Base-by-base conservation (phyloP, 768 basidiomycete genomes). In the Leucocoprinus leucothites region DNA sequence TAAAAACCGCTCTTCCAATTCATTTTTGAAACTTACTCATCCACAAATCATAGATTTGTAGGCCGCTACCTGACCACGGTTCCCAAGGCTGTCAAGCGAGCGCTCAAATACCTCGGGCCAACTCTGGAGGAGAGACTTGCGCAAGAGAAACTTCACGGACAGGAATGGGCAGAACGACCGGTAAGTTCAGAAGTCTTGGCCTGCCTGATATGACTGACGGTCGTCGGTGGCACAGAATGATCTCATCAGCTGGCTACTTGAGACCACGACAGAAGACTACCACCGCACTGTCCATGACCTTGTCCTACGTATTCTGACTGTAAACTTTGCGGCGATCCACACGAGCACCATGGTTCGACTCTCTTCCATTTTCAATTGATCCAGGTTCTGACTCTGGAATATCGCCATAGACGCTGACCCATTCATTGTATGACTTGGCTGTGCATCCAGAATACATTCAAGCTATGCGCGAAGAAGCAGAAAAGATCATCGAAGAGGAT, bases 291-390 rank as follows among this genome's bases (percentile, higher is more conserved):
- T 61, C 1, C 43, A 58, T 6, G 57, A 62, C 1, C 54, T 75
- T 0, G 58, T 62, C 1, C 53, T 64, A 63, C 58, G 69, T 9
- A 60, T 78, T 16, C 62, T 79, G n/a, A 38, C 66, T 1, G 48
- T 75, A 19, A 79, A 77, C 60, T 71, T 76, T 40, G 73, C 70
- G 0, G 66, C 74, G 8, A 72, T 68, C 26, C 77, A 80, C 54
- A 79, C 77, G 0, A 64, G 71, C 1, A 67, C 75, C 4, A 66
- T 67, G 58, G 76, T 76, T 11, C 7, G 38, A 13, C 47, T 51
- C 45, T 28, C 36, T 24, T 38, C 19, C 24, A 9, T 24, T 16
- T 8, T n/a, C 18, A 3, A 4, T 42, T 26, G 9, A 18, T 18
- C 6, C 3, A 4, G 18, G 3, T 31, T 31, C 34, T 35, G 11